Evolutionary conservation across 176 grass and related monocot genomes (phyloP).

Genomic region (Musa acuminata): DNA sequence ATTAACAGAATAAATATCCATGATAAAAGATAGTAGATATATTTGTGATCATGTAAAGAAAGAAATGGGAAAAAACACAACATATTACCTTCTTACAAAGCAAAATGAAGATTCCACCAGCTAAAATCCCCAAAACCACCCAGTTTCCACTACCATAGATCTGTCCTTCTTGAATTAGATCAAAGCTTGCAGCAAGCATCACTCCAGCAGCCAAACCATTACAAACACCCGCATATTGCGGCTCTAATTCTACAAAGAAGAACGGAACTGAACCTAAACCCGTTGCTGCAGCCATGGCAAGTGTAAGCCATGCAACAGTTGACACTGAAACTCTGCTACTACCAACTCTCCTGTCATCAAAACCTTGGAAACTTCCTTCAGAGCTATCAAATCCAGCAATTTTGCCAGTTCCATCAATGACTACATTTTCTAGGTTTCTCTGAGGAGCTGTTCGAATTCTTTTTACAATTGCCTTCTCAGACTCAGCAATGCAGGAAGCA

Average conservation of each 20-base stretch:
- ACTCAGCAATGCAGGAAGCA: constrained; percentile 28
- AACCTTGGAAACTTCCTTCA: constrained; percentile 3
- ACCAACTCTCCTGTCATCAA: not conserved
- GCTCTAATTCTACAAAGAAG: constrained; percentile 87
- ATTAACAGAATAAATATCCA: not conserved
- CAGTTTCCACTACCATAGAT: constrained; percentile 67
- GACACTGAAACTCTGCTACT: constrained; percentile 42
- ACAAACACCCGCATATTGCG: constrained; percentile 75
- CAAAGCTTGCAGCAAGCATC: constrained; percentile 93
- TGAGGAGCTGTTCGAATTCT: constrained; percentile 46
- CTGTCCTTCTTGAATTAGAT: constrained; percentile 87
- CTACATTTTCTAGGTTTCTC: constrained; percentile 32
- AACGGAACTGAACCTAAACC: constrained; percentile 73
- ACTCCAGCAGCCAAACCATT: constrained; percentile 84
- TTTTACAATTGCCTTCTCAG: constrained; percentile 34
- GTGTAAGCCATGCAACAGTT: constrained; percentile 80
- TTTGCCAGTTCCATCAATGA: constrained; percentile 42
- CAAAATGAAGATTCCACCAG: constrained; percentile 84
- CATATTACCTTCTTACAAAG: constrained; percentile 89
- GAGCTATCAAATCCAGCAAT: constrained; percentile 19
- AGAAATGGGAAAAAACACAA: not conserved
- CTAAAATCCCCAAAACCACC: constrained; percentile 81
- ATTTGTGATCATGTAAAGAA: not conserved
- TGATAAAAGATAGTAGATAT: not conserved
- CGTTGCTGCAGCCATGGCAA: constrained; percentile 83